phyloP scores from a whole-genome alignment of 108 stramenopile species.

The Cylindrotheca closterium region DNA sequence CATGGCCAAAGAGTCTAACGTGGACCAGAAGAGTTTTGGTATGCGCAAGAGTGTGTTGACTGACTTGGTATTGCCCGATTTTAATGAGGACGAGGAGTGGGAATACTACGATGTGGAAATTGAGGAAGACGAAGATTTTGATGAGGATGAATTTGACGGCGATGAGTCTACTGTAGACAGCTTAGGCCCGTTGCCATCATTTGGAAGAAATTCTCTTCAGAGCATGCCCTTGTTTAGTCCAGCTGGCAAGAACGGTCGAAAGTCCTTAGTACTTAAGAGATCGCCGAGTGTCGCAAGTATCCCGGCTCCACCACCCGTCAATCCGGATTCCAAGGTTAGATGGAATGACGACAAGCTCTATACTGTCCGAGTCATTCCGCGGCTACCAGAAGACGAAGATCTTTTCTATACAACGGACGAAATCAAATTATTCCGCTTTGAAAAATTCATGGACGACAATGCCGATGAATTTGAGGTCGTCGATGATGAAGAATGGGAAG shows the following conservation, averaged over 20 bases:
- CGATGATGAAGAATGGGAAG: not conserved
- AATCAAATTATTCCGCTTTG: not conserved
- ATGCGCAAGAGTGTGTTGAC: not conserved
- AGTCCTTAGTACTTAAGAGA: not conserved
- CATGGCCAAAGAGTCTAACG: not conserved
- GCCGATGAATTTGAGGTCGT: not conserved
- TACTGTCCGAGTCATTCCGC: not conserved
- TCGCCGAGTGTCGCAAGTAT: too few relatives aligned
- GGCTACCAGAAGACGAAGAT: not conserved
- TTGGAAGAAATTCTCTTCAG: not conserved
- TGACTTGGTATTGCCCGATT: not conserved
- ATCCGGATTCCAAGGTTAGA: not conserved
- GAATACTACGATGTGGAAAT: too few relatives aligned
- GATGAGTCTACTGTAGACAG: not conserved
- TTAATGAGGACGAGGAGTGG: not conserved
- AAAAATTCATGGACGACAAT: conserved; percentile 1
- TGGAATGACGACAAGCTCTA: not conserved
- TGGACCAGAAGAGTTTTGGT: not conserved
- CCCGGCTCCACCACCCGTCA: not conserved
- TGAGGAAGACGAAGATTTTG: not conserved
- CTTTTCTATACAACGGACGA: not conserved
- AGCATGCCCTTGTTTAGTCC: too few relatives aligned
- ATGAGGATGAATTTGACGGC: not conserved
- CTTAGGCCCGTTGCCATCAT: not conserved
- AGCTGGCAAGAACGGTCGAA: too few relatives aligned